Percentiles rank a stretch among this genome's conserved stretches.
Evolutionary conservation across 768 basidiomycete genomes (phyloP).

Genomic region (Daedalea quercina): DNA sequence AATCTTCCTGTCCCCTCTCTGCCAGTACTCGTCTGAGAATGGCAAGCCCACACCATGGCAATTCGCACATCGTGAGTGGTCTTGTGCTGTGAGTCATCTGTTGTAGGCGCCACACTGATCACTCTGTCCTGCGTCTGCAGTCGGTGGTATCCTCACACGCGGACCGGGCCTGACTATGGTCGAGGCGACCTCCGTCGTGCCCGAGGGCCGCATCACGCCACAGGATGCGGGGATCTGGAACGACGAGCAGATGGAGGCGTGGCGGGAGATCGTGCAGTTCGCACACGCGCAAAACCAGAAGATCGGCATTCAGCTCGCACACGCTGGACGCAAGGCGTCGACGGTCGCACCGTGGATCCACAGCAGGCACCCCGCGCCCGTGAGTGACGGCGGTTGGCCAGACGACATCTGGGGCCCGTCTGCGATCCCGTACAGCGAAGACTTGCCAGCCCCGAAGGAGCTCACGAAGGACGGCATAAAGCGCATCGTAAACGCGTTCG

Average conservation of each 20-base stretch:
- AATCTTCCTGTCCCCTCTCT: conserved; percentile 6
- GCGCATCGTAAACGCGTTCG: conserved; percentile 31
- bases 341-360: conserved; percentile 55
- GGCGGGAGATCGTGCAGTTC: conserved; percentile 54
- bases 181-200: conserved; percentile 58
- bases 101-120: neutral
- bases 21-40: conserved; percentile 36
- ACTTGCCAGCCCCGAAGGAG: conserved; percentile 28
- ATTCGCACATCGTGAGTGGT: conserved; percentile 35
- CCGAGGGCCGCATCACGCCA: conserved; percentile 56
- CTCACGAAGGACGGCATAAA: conserved; percentile 31
- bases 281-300: conserved; percentile 63
- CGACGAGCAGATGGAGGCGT: conserved; percentile 42
- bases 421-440: conserved; percentile 27
- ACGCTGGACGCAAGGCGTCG: conserved; percentile 72
- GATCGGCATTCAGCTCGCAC: conserved; percentile 68
- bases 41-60: conserved; percentile 52
- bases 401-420: conserved; percentile 26
- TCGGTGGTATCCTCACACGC: conserved; percentile 45
- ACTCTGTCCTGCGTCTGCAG: conserved; percentile 19
- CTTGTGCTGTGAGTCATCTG: neutral
- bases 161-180: conserved; percentile 52
- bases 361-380: conserved; percentile 33
- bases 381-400: conserved; percentile 31
- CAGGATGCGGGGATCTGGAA: conserved; percentile 55